phyloP scores from a whole-genome alignment of 2,329 filamentous ascomycete species.

The Cladosporium sp. region DNA sequence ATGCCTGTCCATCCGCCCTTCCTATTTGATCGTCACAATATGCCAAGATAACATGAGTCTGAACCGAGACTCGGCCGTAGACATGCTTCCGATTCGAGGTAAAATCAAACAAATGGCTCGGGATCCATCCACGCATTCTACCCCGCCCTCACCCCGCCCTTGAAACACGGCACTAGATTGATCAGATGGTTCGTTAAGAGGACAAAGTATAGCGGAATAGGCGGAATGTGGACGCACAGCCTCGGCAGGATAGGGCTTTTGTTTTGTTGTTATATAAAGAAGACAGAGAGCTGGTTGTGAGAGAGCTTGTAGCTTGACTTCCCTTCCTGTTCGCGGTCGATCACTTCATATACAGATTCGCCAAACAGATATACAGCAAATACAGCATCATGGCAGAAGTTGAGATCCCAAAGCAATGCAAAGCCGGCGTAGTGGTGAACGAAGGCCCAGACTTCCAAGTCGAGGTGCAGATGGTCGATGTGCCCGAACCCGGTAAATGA shows the following conservation, averaged over 20 bases:
- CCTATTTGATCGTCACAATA: background rate
- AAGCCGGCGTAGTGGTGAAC: conserved; percentile 49
- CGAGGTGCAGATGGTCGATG: conserved; percentile 45
- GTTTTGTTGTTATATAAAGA: background rate
- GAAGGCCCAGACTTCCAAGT: conserved; percentile 47
- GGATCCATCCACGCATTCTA: background rate
- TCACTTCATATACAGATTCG: background rate
- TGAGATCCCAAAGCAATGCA: conserved; percentile 46
- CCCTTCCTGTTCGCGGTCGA: background rate
- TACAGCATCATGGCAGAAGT: conserved; percentile 18
- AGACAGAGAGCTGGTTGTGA: background rate
- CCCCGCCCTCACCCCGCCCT: conserved; percentile 2
- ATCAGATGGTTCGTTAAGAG: background rate
- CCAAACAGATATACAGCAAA: background rate
- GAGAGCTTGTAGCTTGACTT: background rate
- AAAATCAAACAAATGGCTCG: no score
- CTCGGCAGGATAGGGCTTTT: no score
- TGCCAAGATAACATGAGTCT: no score
- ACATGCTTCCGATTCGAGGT: background rate
- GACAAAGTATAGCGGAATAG: no score
- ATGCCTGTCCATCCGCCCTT: background rate
- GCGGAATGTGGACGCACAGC: background rate
- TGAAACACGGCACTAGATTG: background rate
- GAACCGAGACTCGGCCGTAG: background rate
- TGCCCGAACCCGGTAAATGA: conserved; percentile 44